Evolutionary conservation across 805 yeast species (phyloP), one percentile per base, ranked within the genome.

Genomic region (Saturnispora halmiae): DNA sequence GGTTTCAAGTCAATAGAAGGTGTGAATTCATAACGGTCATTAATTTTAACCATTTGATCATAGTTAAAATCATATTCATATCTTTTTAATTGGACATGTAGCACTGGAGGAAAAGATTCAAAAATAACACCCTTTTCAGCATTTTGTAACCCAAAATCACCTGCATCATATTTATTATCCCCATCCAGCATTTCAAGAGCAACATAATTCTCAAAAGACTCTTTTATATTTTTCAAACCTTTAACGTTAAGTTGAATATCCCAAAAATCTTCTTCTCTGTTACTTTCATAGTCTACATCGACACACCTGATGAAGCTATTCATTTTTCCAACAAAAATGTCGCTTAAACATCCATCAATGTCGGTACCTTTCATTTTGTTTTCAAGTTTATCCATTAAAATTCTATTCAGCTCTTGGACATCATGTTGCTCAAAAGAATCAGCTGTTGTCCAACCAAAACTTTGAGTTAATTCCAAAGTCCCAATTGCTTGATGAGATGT

Each of bases 351-450:
- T 7, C 81, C 82, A 50, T 81, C 88, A 24, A 85, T 88, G 1
- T 69, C 64, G 0, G 96, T 82, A 5, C 87, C 88, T 53, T 86
- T 86, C 96, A 92, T 87, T 39, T 84, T 82, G 3, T 77, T 69
- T 59, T 92, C 99, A 33, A 92, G 69, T 49, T 81, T 77, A 60
- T 92, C 99, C 96, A 92, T 90, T 55, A 92, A 69, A 29, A 92
- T 87, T 51, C 99, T 78, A 58, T 88, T 87, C 57, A 92, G 69
- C 60, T 92, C 99, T 59, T 92, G 99, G 13, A 92, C 96, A 58
- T 92, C 99, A 61, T 92, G 97, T 62, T 92, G 99, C 2, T 94
- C 84, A 60, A 92, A 92, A 0, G 96, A 95, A 51, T 92, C 98
- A 5, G 81, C 79, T 8, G 84, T 73, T 56, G 87, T 95, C 99